Evolutionary conservation across 1,284 basidiomycete genomes (phyloP), one percentile per base, ranked within the genome.

Genomic region (Tausonia pullulans): DNA sequence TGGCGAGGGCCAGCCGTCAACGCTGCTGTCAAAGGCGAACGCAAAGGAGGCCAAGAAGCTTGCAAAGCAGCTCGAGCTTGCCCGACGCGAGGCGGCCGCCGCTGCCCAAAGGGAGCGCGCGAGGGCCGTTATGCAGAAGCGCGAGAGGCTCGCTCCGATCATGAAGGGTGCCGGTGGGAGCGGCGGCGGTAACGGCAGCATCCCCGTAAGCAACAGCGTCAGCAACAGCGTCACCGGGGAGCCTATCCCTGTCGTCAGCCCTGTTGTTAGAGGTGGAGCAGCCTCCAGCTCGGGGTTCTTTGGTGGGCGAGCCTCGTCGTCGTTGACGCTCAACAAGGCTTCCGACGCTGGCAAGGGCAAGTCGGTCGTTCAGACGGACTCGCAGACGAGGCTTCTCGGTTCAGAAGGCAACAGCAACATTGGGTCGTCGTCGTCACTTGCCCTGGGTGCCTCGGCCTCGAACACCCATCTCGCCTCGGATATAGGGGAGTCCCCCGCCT

Each of bases 71-170:
- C 87, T 89, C 41, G 91, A 95, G 78, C 86, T 87, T 74, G 87
- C 90, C 68, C 86, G 87, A 68, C 88, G 92, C 67, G 84, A 86
- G 66, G 82, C 89, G 57, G 85, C 84, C 44, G 84, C 87, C 74
- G 70, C 82, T 79, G 77, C 78, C 40, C 78, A 80, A 65, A 77
- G 80, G 71, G 94, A 98, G 71, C 87, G 95, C 71, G 91, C 95
- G 5, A 84, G 95, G 61, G 93, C 92, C 50, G 95, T 98, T 74
- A 88, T 98, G 85, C 85, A 87, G 74, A 97, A 97, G 79, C 88
- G 91, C 72, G 85, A 83, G 66, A 83, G 85, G 69, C 80, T 90
- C 72, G 78, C 39, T 27, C 49, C 44, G 78, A 79, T 40, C 68
- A 75, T 85, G 60, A 83, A 86, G 71, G 87, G 84, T 11, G 58